phyloP scores from a whole-genome alignment of 2,329 filamentous ascomycete species.

The Fusarium udum region DNA sequence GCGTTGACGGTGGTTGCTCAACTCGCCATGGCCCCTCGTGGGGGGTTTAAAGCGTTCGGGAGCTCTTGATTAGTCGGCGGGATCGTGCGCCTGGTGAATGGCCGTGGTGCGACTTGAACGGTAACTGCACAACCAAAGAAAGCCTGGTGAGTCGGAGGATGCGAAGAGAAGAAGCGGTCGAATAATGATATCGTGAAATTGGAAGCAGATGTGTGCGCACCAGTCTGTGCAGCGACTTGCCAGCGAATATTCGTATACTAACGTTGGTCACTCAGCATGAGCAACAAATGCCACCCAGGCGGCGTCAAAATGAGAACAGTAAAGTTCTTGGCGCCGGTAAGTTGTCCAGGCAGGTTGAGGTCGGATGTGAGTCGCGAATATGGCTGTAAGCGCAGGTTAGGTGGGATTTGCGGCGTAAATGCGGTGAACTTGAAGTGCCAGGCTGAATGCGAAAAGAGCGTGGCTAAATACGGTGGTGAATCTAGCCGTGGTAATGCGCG shows the following conservation, averaged over 20 bases:
- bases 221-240: not conserved
- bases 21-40: conserved; percentile 48
- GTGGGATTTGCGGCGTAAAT: conserved; percentile 32
- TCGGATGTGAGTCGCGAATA: conserved; percentile 12
- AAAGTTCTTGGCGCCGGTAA: not conserved
- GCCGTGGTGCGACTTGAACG: not conserved
- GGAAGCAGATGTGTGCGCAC: conserved; percentile 5
- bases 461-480: conserved; percentile 15
- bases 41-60: conserved; percentile 22
- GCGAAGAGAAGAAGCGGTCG: conserved; percentile 4
- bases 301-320: not conserved
- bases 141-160: not conserved
- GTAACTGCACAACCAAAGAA: not conserved
- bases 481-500: conserved; percentile 15
- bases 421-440: conserved; percentile 16
- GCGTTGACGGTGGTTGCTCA: conserved; percentile 44
- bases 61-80: conserved; percentile 20
- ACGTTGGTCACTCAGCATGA: conserved; percentile 4
- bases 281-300: not conserved
- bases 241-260: conserved; percentile 10
- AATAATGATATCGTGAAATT: not conserved
- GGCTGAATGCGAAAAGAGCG: conserved; percentile 19
- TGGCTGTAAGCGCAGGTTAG: conserved; percentile 18
- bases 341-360: conserved; percentile 1
- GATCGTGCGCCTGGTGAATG: conserved; percentile 19